phyloP scores from a whole-genome alignment of 2,329 filamentous ascomycete genomes.

The Phialophora verrucosa region DNA sequence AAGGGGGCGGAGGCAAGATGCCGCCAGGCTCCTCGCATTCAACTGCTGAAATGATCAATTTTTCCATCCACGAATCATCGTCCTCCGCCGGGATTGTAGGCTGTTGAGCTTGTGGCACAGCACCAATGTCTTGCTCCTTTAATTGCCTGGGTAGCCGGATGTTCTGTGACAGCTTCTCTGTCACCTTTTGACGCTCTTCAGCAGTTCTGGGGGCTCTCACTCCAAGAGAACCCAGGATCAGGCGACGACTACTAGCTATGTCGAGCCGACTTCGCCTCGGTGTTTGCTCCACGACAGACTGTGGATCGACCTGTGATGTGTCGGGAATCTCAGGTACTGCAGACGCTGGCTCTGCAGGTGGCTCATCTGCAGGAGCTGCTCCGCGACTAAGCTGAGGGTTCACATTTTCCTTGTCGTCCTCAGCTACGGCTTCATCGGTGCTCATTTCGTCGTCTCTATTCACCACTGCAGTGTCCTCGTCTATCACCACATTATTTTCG shows the following conservation, averaged over 20 bases:
- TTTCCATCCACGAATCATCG: conserved; percentile 67
- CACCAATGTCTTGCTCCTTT: background rate
- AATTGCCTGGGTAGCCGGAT: conserved; percentile 35
- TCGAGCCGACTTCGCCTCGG: conserved; percentile 56
- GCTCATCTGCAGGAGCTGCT: background rate
- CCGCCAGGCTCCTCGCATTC: conserved; percentile 79
- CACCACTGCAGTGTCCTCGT: background rate
- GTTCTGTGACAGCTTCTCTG: conserved; percentile 56
- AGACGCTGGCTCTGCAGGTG: background rate
- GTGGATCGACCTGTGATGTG: conserved; percentile 6
- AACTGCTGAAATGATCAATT: conserved; percentile 76
- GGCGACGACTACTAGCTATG: conserved; percentile 67
- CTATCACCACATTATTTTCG: background rate
- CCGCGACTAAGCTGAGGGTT: background rate
- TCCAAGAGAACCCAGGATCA: conserved; percentile 75
- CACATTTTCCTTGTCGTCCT: conserved; percentile 5
- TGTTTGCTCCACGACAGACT: conserved; percentile 11
- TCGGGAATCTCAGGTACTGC: conserved; percentile 6
- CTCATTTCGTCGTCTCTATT: background rate
- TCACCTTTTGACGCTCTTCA: conserved; percentile 69
- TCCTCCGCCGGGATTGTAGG: conserved; percentile 55
- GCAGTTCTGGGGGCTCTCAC: conserved; percentile 71
- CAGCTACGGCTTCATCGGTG: background rate
- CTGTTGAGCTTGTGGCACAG: conserved; percentile 7
- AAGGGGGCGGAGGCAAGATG: conserved; percentile 76